Base-by-base conservation (phyloP, 2,329 filamentous ascomycete species). In the Hypoxylon sp. region DNA sequence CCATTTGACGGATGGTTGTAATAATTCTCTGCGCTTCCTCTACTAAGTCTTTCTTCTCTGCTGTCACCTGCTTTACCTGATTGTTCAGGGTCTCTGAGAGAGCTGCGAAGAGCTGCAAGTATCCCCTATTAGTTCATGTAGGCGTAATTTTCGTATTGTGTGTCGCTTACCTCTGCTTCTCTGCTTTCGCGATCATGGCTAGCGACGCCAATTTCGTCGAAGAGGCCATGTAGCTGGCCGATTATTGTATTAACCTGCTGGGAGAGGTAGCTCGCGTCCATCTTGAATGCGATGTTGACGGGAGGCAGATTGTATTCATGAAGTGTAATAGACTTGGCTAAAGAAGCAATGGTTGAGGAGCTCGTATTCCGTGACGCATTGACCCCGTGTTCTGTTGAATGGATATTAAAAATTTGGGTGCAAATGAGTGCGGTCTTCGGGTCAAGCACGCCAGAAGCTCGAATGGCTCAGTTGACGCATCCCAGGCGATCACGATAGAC, bases 191-290 rank as follows among this genome's bases (percentile, higher is more conserved):
- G 92, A 80, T 98, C 96, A 89, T 97, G 94, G 76, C 85, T 89
- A 29, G 95, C 89, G n/a, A 99, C 92, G 65, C 96, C 96, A 77
- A 99, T 99, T 79, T 99, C 95, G 80, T 99, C 96, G 77, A 98
- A 99, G 64, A 98, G 88, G 72, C 92, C 92, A 82, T 98, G 95
- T 68, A 99, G 88, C 82, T 98, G 94, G 80, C 89, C 89, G 79
- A 98, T 94, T 78, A 97, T 98, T 76, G 89, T 93, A 74, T 93
- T 96, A 82, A 99, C 93, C 88, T 98, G 96, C 80, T 97, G 93
- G 75, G 93, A 92, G 78, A 98, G 86, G 81, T 97, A 97, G 80
- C 92, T 93, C 65, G 94, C 93, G 82, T 98, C 94, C 90, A 98
- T 97, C 53, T 61, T 72, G 70, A 52, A 53, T 35, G 67, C 58